Percentiles rank a stretch among this genome's conserved stretches.
phyloP scores from a whole-genome alignment of 306 rosid species.

The Sphenostylis stenocarpa region DNA sequence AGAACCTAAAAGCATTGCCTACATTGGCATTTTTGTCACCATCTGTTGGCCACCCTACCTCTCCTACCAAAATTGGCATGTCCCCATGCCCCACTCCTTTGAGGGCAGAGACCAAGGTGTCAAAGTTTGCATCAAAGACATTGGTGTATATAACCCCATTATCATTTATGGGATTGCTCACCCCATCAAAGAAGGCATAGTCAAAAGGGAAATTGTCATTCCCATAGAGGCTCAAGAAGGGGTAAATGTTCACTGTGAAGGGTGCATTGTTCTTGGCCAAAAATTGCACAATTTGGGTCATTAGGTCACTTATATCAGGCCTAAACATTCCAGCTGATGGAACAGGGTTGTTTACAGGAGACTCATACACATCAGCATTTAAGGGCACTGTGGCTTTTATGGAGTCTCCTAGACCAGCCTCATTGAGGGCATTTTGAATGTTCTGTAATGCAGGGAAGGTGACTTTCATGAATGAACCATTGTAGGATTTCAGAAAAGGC shows the following conservation, averaged over 20 bases:
- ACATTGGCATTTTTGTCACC: constrained; percentile 85
- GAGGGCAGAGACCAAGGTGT: constrained; percentile 78
- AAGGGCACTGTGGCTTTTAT: constrained; percentile 93
- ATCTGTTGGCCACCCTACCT: constrained; percentile 98
- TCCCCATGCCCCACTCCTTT: constrained; percentile 60
- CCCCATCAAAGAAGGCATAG: constrained; percentile 94
- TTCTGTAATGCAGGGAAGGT: constrained; percentile 91
- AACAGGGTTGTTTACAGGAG: constrained; percentile 55
- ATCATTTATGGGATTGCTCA: constrained; percentile 59
- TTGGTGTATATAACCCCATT: constrained; percentile 75
- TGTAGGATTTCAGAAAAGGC: constrained; percentile 83
- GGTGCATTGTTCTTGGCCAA: constrained; percentile 74
- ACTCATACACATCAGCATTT: constrained; percentile 86
- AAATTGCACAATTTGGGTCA: constrained; percentile 77
- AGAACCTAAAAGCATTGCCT: constrained; percentile 75
- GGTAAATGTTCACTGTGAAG: constrained; percentile 90
- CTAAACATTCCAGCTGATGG: constrained; percentile 93
- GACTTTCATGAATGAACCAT: constrained; percentile 70
- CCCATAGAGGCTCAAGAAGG: constrained; percentile 88
- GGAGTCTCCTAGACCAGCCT: constrained; percentile 65
- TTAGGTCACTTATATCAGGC: constrained; percentile 56
- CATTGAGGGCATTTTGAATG: constrained; percentile 87
- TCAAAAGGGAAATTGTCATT: constrained; percentile 80
- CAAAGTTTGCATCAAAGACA: constrained; percentile 95
- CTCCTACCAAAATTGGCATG: constrained; percentile 83